phyloP scores from a whole-genome alignment of 1,284 basidiomycete genomes.

The Microbotryum silenes-acaulis region DNA sequence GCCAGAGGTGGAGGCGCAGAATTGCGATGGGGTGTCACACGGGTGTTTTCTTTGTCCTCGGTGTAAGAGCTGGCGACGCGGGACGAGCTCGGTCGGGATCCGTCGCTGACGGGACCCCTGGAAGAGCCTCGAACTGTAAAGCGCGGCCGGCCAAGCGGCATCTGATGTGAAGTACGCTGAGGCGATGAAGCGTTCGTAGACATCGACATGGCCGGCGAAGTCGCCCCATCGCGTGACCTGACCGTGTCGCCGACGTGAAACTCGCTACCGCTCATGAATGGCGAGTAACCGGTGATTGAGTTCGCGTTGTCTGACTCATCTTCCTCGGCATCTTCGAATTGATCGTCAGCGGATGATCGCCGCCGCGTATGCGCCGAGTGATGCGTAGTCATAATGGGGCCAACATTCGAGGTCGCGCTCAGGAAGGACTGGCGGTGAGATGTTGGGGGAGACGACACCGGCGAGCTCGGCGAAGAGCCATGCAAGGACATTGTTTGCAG shows the following conservation, averaged over 20 bases:
- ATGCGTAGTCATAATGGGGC: slow-evolving; percentile 10
- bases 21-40: slow-evolving; percentile 3
- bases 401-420: slow-evolving; percentile 13
- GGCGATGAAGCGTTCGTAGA: slow-evolving; percentile 12
- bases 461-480: slow-evolving; percentile 18
- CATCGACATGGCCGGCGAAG: slow-evolving; percentile 19
- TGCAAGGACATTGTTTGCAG: slow-evolving; percentile 58
- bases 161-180: neutral
- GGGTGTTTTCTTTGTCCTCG: slow-evolving; percentile 33
- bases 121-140: slow-evolving; percentile 19
- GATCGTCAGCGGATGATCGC: slow-evolving; percentile 36
- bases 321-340: slow-evolving; percentile 52
- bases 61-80: neutral
- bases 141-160: slow-evolving; percentile 11
- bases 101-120: neutral
- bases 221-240: neutral
- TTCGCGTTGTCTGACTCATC: slow-evolving; percentile 42
- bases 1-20: slow-evolving; percentile 13
- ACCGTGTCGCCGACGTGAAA: slow-evolving; percentile 4
- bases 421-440: slow-evolving; percentile 17
- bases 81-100: neutral
- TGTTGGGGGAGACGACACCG: slow-evolving; percentile 35
- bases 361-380: slow-evolving; percentile 15
- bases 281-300: slow-evolving; percentile 25
- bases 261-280: slow-evolving; percentile 6